A percentile compares a stretch with the other conserved stretches of the same genome.
Conservation (phyloP, 495 filamentous ascomycete species). For the Penicillium bovifimosum region DNA sequence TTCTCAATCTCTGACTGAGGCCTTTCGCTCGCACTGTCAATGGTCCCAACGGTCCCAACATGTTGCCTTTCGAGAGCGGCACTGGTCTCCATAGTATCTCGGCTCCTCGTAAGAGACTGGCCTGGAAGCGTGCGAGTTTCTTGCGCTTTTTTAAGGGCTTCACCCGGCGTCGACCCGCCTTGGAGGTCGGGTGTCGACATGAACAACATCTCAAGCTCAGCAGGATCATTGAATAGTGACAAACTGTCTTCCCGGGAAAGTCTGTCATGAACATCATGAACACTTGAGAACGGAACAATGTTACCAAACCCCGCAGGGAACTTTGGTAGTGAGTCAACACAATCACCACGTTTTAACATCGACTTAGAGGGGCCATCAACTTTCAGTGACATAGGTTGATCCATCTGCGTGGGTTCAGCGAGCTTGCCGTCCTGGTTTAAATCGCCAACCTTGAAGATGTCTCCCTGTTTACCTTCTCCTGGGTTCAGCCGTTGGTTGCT, state of each 20-base stretch:
- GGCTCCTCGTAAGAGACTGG: not conserved
- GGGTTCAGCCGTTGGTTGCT: not conserved
- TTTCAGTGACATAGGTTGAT: not conserved
- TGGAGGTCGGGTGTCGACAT: constrained; percentile 14
- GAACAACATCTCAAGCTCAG: constrained; percentile 31
- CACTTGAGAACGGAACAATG: constrained; percentile 28
- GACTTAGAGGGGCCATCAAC: not conserved
- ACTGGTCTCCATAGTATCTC: not conserved
- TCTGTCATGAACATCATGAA: constrained; percentile 16
- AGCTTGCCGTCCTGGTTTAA: not conserved
- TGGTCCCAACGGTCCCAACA: not conserved
- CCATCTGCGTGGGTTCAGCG: not conserved
- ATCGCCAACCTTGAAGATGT: not conserved
- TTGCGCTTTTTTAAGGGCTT: not conserved
- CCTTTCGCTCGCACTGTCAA: not conserved
- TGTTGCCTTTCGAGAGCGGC: not conserved
- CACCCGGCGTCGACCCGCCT: not conserved
- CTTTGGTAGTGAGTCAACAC: not conserved
- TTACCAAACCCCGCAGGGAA: not conserved
- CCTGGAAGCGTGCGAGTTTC: not conserved
- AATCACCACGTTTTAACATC: not conserved
- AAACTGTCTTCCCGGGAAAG: constrained; percentile 7
- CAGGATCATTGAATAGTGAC: constrained; percentile 18
- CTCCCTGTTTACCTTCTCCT: no score
- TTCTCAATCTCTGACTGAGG: not conserved